These are phyloP conservation scores for Agapanthus africanus DNA, from an alignment of 106 monocot species.

Conservation along the genomic window DNA sequence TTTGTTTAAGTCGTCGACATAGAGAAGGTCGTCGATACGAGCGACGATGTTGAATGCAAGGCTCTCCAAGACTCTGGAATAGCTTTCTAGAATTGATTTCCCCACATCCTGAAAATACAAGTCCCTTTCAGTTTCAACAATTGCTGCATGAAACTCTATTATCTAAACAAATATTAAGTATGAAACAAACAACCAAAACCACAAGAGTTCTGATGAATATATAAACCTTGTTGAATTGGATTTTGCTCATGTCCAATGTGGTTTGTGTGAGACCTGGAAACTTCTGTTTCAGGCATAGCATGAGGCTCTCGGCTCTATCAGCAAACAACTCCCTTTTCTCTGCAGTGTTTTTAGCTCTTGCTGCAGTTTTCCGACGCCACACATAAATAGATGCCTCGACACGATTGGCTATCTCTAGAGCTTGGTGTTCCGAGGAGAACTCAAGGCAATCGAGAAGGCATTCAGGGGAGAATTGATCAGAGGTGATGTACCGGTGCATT, in stretches of 20 bases:
- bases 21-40: slow-evolving; percentile 78
- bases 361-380: slow-evolving; percentile 47
- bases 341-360: slow-evolving; percentile 24
- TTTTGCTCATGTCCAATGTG: slow-evolving; percentile 80
- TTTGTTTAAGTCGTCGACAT: slow-evolving; percentile 62
- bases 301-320: slow-evolving; percentile 70
- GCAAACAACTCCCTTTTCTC: slow-evolving; percentile 78
- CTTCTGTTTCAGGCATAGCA: slow-evolving; percentile 84
- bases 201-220: not conserved
- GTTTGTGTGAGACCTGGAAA: slow-evolving; percentile 91
- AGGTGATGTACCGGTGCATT: slow-evolving; percentile 67
- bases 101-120: slow-evolving; percentile 61
- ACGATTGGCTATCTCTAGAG: slow-evolving; percentile 82
- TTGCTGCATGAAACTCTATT: not conserved
- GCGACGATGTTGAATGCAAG: slow-evolving; percentile 85
- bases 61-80: slow-evolving; percentile 93
- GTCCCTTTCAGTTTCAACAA: not conserved
- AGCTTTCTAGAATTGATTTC: slow-evolving; percentile 87
- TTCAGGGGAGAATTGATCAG: slow-evolving; percentile 80
- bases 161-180: not conserved
- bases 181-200: not conserved
- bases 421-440: slow-evolving; percentile 80
- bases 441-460: slow-evolving; percentile 83
- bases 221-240: slow-evolving; percentile 84
- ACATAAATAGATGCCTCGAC: slow-evolving; percentile 69